These are phyloP conservation scores for Diversispora epigaea DNA, from an alignment of 192 early-diverging fungal species.

Conservation along the genomic window DNA sequence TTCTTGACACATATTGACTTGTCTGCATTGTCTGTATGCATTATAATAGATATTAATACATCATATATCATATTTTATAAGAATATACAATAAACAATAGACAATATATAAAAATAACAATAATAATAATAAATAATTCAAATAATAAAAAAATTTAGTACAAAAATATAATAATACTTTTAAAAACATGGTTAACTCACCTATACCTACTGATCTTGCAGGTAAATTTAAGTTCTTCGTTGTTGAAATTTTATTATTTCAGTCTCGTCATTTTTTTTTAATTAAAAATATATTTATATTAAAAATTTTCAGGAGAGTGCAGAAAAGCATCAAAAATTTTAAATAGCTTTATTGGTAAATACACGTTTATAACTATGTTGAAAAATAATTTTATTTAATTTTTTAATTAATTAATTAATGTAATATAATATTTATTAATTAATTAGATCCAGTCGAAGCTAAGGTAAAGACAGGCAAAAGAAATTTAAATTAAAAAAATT, in stretches of 20 bases:
- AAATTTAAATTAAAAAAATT: background rate
- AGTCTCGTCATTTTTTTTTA: background rate
- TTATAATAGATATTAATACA: too few species aligned
- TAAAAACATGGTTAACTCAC: conserved; percentile 16
- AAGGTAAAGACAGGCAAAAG: background rate
- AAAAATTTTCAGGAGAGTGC: conserved; percentile 47
- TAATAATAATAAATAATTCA: too few species aligned
- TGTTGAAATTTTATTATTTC: background rate
- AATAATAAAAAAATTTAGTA: background rate
- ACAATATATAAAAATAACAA: too few species aligned
- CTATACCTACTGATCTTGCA: conserved; percentile 6
- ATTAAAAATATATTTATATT: background rate
- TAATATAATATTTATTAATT: background rate
- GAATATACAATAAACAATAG: too few species aligned
- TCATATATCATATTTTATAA: too few species aligned
- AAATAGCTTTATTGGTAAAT: conserved; percentile 54
- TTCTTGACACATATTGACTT: too few species aligned
- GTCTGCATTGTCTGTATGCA: too few species aligned
- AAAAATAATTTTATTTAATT: background rate
- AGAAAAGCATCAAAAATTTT: conserved; percentile 52
- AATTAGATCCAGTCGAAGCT: conserved; percentile 20
- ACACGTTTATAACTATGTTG: background rate
- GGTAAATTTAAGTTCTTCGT: background rate
- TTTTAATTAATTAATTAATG: background rate
- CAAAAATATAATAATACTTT: conserved; percentile 9